Base-by-base conservation (phyloP, 441 rosid species). In the Pelargonium fulgidum region DNA sequence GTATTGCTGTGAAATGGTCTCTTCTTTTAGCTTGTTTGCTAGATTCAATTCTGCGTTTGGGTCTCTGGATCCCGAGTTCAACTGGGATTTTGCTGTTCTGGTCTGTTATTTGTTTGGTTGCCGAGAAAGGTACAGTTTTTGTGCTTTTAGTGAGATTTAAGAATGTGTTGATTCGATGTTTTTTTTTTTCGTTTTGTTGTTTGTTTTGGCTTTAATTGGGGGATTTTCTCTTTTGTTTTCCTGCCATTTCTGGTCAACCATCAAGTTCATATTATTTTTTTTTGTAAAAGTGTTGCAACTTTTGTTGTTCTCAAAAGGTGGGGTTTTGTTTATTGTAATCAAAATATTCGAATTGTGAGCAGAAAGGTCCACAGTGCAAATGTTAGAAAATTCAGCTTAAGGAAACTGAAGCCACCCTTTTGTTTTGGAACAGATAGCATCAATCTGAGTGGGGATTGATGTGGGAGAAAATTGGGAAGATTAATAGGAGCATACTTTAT, bases 391-490 rank as follows among this genome's bases (percentile, higher is more conserved):
- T 47, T 47, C 58, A 24, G 59, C 58, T 14, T 44, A 64, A 24
- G 48, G 26, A 19, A 19, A 63, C 19, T 62, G 16, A 64, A 64
- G 52, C 41, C 44, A 52, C 41, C 19, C 20, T 70, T 62, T 24
- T 20, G 48, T 63, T 70, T 26, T 59, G 69, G 58, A 62, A 64
- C 83, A 78, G 82, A 62, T 41, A 62, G 10, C 13, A 36, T 16
- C 26, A 13, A 13, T 1, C 52, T 47, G 67, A 67, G 68, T 73
- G 44, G 41, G 12, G 7, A 11, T 56, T 33, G 65, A 68, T 14
- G 59, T 5, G 22, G 13, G 9, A 52, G 8, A 5, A 7, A 52
- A 16, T 4, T 3, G 16, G 17, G 6, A 16, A 52, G 20, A 1
- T 2, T 50, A 39, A 17, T 56, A 59, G 64, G 11, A 24, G 64